A percentile compares a stretch with the other conserved stretches of the same genome.
These are phyloP conservation scores for Sonneratia alba DNA, from an alignment of 345 rosid species.

Conservation along the genomic window DNA sequence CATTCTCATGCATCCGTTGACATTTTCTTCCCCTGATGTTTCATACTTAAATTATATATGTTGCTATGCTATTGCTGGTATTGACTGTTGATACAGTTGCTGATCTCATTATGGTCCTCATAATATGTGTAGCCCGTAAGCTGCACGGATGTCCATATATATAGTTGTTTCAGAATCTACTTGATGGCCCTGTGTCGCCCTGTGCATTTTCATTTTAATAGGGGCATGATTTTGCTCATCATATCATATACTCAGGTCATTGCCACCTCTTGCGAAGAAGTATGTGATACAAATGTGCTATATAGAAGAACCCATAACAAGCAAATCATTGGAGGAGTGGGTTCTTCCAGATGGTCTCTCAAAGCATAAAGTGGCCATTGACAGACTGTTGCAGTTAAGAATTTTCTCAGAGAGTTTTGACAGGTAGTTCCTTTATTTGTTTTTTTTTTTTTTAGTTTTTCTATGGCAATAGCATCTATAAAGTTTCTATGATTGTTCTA, in stretches of 20 bases:
- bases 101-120: neutral
- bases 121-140: neutral
- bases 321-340: conserved; percentile 65
- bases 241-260: conserved; percentile 36
- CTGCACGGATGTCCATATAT: neutral
- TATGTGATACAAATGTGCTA: conserved; percentile 64
- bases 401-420: conserved; percentile 42
- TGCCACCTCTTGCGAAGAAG: conserved; percentile 88
- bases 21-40: neutral
- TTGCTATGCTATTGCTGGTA: neutral
- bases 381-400: conserved; percentile 65
- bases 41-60: neutral
- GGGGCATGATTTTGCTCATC: neutral
- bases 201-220: neutral
- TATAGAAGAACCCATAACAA: conserved; percentile 39
- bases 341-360: conserved; percentile 57
- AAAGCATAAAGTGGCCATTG: conserved; percentile 78
- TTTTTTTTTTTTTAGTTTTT: neutral
- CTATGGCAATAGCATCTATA: neutral
- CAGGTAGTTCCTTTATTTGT: conserved; percentile 20
- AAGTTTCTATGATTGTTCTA: neutral
- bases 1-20: neutral
- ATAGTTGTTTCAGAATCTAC: neutral
- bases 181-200: neutral
- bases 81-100: neutral